These are phyloP conservation scores for Echeveria elegans DNA, from an alignment of 164 flowering plant genomes.

Conservation along the genomic window DNA sequence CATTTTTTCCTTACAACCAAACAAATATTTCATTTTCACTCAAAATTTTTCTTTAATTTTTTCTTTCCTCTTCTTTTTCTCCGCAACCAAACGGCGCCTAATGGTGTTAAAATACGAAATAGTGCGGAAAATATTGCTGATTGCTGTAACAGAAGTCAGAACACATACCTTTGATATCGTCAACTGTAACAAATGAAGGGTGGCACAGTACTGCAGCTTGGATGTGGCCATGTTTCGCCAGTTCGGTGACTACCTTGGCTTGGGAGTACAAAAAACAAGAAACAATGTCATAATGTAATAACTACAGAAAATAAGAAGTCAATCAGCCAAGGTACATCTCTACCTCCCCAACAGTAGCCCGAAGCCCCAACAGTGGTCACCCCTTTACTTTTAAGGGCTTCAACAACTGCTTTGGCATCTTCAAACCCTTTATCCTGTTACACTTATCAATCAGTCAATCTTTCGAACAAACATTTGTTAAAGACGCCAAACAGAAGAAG, in stretches of 20 bases:
- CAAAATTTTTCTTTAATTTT: too few species aligned
- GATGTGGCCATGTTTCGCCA: slow-evolving; percentile 37
- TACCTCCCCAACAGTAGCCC: slow-evolving; percentile 54
- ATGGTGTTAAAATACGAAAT: too few species aligned
- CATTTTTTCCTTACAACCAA: too few species aligned
- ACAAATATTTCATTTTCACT: too few species aligned
- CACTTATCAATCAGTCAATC: neutral
- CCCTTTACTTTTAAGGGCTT: slow-evolving; percentile 32
- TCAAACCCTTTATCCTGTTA: slow-evolving; percentile 36
- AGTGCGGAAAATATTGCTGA: neutral
- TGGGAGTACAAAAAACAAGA: slow-evolving; percentile 7
- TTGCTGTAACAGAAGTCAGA: neutral
- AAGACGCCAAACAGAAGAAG: too few species aligned
- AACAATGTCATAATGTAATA: neutral
- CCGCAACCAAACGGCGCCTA: too few species aligned
- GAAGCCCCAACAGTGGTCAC: slow-evolving; percentile 36
- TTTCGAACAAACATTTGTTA: neutral
- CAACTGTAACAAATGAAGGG: slow-evolving; percentile 50
- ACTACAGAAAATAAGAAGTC: neutral
- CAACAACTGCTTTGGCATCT: slow-evolving; percentile 34
- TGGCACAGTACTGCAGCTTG: slow-evolving; percentile 66
- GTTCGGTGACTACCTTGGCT: slow-evolving; percentile 62
- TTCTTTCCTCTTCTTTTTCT: too few species aligned
- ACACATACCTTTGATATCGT: slow-evolving; percentile 53
- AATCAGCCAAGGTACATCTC: neutral